Evolutionary conservation across 2,329 filamentous ascomycete genomes (phyloP).

Genomic region (Plectosphaerella cucumerina): DNA sequence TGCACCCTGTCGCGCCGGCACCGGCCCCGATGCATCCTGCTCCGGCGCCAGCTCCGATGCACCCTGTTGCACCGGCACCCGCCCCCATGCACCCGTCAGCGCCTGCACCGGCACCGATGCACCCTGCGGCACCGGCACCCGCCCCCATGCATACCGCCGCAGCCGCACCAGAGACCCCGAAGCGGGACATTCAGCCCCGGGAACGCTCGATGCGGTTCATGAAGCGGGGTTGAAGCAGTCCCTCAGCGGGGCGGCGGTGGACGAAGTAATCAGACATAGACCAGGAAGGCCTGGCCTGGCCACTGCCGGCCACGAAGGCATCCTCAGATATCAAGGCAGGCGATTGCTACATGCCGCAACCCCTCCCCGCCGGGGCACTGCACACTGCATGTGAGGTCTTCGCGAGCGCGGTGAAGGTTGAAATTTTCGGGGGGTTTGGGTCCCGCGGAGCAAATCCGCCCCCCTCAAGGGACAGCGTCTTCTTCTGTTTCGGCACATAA

Average conservation of each 20-base stretch:
- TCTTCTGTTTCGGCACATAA: not conserved
- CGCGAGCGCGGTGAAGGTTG: too few species aligned
- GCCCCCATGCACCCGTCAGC: constrained; percentile 1
- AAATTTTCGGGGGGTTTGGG: too few species aligned
- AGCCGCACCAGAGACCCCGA: not conserved
- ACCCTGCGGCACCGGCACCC: not conserved
- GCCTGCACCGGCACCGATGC: constrained; percentile 2
- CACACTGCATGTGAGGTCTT: too few species aligned
- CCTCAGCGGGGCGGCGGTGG: too few species aligned
- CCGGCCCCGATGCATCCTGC: not conserved
- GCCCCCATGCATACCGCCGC: not conserved
- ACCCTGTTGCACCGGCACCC: constrained; percentile 2
- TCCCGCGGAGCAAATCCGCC: too few species aligned
- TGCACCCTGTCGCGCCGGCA: constrained; percentile 2
- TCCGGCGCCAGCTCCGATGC: constrained; percentile 2
- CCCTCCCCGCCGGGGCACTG: too few species aligned
- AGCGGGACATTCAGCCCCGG: not conserved
- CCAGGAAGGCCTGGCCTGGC: too few species aligned
- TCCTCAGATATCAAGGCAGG: too few species aligned
- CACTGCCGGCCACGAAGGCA: too few species aligned
- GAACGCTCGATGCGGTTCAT: constrained; percentile 1
- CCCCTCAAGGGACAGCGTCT: not conserved
- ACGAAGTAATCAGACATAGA: too few species aligned
- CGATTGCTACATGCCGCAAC: too few species aligned
- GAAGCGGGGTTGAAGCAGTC: not conserved